Evolutionary conservation across 2,329 filamentous ascomycete species (phyloP).

Genomic region (Lecanoromycetidae sp.): DNA sequence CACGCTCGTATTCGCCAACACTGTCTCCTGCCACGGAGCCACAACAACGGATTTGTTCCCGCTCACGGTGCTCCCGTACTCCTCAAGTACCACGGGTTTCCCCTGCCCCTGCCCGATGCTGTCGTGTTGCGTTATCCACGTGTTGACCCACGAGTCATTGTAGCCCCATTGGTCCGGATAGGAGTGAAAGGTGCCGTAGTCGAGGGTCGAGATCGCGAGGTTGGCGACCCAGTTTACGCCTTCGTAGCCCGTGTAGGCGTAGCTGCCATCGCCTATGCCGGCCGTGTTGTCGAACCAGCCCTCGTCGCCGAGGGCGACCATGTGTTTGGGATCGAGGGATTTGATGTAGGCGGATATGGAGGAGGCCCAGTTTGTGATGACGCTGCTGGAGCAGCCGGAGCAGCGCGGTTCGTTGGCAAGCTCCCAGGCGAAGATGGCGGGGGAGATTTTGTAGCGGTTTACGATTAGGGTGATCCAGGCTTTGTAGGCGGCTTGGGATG

Average conservation of each 20-base stretch:
- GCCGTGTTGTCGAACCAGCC: slow-evolving; percentile 41
- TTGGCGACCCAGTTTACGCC: slow-evolving; percentile 42
- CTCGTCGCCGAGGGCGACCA: slow-evolving; percentile 54
- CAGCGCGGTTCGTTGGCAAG: slow-evolving; percentile 56
- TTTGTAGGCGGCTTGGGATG: slow-evolving; percentile 47
- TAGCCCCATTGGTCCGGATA: slow-evolving; percentile 36
- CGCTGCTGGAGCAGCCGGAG: slow-evolving; percentile 44
- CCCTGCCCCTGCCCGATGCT: slow-evolving; percentile 27
- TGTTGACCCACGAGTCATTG: slow-evolving; percentile 32
- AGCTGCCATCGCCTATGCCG: slow-evolving; percentile 37
- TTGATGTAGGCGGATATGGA: slow-evolving; percentile 51
- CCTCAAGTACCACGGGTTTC: slow-evolving; percentile 33
- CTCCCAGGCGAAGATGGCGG: slow-evolving; percentile 56
- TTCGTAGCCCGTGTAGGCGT: slow-evolving; percentile 41
- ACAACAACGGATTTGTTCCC: slow-evolving; percentile 17
- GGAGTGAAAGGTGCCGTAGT: slow-evolving; percentile 45
- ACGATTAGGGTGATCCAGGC: slow-evolving; percentile 50
- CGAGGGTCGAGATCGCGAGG: slow-evolving; percentile 41
- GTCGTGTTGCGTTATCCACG: slow-evolving; percentile 38
- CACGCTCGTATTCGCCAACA: slow-evolving; percentile 25
- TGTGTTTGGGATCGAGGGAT: slow-evolving; percentile 46
- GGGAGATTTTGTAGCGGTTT: slow-evolving; percentile 45
- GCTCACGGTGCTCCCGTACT: slow-evolving; percentile 26
- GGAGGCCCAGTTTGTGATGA: slow-evolving; percentile 49
- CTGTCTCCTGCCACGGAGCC: slow-evolving; percentile 28